Evolutionary conservation across 75 land plant species (phyloP).

Genomic region (Ceratopteris richardii): DNA sequence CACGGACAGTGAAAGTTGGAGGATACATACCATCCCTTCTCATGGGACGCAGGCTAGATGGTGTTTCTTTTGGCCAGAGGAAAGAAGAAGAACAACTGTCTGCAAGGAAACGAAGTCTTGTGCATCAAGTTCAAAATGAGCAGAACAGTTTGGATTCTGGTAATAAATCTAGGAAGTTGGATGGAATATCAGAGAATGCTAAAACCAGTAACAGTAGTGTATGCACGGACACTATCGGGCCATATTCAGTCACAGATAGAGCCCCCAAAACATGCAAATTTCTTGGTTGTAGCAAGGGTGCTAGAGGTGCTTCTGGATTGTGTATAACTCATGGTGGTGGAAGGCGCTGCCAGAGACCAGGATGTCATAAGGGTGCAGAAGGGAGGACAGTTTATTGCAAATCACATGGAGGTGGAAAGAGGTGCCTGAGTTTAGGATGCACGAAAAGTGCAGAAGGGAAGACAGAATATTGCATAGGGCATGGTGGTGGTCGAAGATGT

Average conservation of each 20-base stretch:
- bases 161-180: too few species aligned
- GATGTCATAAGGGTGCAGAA: slow-evolving; percentile 89
- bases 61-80: neutral
- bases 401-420: slow-evolving; percentile 90
- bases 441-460: slow-evolving; percentile 94
- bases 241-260: slow-evolving; percentile 10
- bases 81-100: neutral
- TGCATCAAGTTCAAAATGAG: too few species aligned
- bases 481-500: slow-evolving; percentile 92
- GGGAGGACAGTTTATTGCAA: slow-evolving; percentile 87
- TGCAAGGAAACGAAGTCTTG: neutral
- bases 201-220: too few species aligned
- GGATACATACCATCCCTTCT: slow-evolving; percentile 29
- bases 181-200: too few species aligned
- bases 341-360: slow-evolving; percentile 66
- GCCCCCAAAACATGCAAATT: slow-evolving; percentile 11
- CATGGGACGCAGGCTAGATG: slow-evolving; percentile 13
- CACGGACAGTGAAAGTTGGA: slow-evolving; percentile 31
- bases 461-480: slow-evolving; percentile 84
- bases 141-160: too few species aligned
- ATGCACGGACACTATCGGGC: too few species aligned
- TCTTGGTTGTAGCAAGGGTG: slow-evolving; percentile 79
- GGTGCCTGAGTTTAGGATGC: slow-evolving; percentile 78
- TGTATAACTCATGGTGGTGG: slow-evolving; percentile 97
- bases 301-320: slow-evolving; percentile 89